These are phyloP conservation scores for Psophocarpus tetragonolobus DNA, from an alignment of 306 rosid genomes.

Conservation along the genomic window DNA sequence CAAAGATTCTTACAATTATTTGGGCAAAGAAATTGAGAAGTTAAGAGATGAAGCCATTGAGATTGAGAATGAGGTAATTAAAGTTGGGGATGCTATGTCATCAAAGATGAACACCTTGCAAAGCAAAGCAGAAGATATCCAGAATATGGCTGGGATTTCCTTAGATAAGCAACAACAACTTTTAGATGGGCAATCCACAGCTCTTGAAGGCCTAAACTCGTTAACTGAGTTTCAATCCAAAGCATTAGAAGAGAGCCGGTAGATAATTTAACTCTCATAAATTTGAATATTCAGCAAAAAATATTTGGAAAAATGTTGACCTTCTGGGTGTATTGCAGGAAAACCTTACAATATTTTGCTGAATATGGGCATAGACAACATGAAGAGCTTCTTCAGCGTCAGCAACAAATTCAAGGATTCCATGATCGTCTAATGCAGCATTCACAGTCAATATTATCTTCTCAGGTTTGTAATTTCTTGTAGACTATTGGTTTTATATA, in stretches of 20 bases:
- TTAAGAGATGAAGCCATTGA: conserved; percentile 60
- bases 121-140: conserved; percentile 72
- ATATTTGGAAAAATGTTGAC: not conserved
- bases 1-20: conserved; percentile 57
- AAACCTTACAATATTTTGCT: conserved; percentile 49
- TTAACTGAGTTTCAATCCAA: conserved; percentile 63
- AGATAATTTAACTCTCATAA: not conserved
- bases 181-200: conserved; percentile 69
- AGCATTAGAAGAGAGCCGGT: conserved; percentile 87
- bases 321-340: conserved; percentile 44
- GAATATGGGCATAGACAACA: conserved; percentile 73
- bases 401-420: conserved; percentile 57
- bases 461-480: conserved; percentile 56
- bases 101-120: conserved; percentile 57
- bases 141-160: conserved; percentile 67
- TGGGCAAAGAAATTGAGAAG: conserved; percentile 59
- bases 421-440: conserved; percentile 76
- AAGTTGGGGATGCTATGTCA: conserved; percentile 71
- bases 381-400: conserved; percentile 63
- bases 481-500: no score
- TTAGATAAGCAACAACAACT: conserved; percentile 77
- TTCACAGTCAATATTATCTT: conserved; percentile 63
- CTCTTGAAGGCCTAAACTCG: conserved; percentile 59
- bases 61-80: conserved; percentile 59
- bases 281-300: not conserved